Percentiles rank a stretch among this genome's conserved stretches.
Evolutionary conservation across 495 filamentous ascomycete genomes (phyloP).

Genomic region (Parachaetomium inaequale): DNA sequence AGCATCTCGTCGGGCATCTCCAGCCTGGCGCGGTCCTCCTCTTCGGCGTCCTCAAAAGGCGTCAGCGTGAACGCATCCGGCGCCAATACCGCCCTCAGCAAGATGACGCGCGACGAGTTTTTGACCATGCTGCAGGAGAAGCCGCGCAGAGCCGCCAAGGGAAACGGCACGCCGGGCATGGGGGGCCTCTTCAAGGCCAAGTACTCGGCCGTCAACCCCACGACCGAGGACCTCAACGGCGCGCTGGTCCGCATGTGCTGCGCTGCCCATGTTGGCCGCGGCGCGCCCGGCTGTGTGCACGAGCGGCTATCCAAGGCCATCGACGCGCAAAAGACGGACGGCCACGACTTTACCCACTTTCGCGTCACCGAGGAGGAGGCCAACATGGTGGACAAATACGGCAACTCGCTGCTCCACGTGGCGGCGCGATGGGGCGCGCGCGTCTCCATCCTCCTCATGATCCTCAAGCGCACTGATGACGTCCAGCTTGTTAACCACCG

Average conservation of each 20-base stretch:
- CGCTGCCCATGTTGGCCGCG: constrained; percentile 14
- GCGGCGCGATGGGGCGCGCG: constrained; percentile 35
- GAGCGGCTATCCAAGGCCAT: constrained; percentile 32
- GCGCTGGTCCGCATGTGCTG: constrained; percentile 34
- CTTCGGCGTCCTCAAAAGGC: constrained; percentile 32
- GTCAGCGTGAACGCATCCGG: constrained; percentile 22
- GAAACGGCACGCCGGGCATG: neutral
- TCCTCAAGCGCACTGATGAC: constrained; percentile 33
- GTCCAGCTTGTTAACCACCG: constrained; percentile 32
- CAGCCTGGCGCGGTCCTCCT: constrained; percentile 34
- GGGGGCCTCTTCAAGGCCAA: constrained; percentile 24
- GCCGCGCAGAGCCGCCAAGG: constrained; percentile 22
- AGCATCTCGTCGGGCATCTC: constrained; percentile 36
- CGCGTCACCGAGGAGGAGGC: constrained; percentile 31
- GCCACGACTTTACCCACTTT: constrained; percentile 28
- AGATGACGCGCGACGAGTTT: constrained; percentile 33
- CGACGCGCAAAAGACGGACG: constrained; percentile 27
- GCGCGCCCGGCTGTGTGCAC: constrained; percentile 24
- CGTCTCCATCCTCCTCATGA: constrained; percentile 29
- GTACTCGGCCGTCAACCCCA: constrained; percentile 24
- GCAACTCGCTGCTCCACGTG: constrained; percentile 34
- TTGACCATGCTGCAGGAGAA: constrained; percentile 31
- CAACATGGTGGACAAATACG: constrained; percentile 31
- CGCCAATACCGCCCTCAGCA: constrained; percentile 31
- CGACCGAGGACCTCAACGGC: constrained; percentile 30